phyloP scores from a whole-genome alignment of 768 basidiomycete species.

The Ramaria sp. region DNA sequence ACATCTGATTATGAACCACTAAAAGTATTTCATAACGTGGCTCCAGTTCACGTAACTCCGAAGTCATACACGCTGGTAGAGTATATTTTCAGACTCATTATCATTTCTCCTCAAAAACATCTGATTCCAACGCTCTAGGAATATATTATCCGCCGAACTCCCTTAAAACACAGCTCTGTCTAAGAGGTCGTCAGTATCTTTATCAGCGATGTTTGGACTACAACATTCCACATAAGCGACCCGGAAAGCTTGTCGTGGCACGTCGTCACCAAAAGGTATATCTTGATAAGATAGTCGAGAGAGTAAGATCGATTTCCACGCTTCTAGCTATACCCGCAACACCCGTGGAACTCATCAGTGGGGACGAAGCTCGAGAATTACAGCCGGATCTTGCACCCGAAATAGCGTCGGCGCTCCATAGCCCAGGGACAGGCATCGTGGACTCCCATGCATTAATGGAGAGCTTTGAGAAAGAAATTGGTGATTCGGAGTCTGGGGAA shows the following conservation, averaged over 20 bases:
- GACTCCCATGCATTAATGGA: slow-evolving; percentile 81
- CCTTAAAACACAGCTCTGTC: slow-evolving; percentile 75
- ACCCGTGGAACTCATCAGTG: slow-evolving; percentile 58
- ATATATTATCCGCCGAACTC: slow-evolving; percentile 78
- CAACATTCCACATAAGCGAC: slow-evolving; percentile 56
- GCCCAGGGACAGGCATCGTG: slow-evolving; percentile 82
- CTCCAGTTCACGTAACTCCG: slow-evolving; percentile 80
- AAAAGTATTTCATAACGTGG: background rate
- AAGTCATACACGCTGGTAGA: slow-evolving; percentile 85
- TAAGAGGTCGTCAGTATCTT: slow-evolving; percentile 76
- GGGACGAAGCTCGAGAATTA: slow-evolving; percentile 53
- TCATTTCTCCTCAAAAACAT: slow-evolving; percentile 8
- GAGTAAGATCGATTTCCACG: slow-evolving; percentile 12
- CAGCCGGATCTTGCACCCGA: slow-evolving; percentile 74
- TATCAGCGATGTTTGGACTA: slow-evolving; percentile 61
- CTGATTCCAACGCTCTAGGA: slow-evolving; percentile 31
- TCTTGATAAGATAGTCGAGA: slow-evolving; percentile 55
- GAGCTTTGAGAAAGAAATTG: slow-evolving; percentile 72
- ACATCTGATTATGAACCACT: background rate
- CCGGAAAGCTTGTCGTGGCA: slow-evolving; percentile 88
- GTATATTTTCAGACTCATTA: background rate
- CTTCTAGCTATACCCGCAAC: slow-evolving; percentile 27
- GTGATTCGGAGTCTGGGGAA: slow-evolving; percentile 54
- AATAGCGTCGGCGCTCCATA: slow-evolving; percentile 67
- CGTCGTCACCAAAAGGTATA: slow-evolving; percentile 54